Conservation (phyloP, 768 basidiomycete species). For the Gloeostereum incarnatum region DNA sequence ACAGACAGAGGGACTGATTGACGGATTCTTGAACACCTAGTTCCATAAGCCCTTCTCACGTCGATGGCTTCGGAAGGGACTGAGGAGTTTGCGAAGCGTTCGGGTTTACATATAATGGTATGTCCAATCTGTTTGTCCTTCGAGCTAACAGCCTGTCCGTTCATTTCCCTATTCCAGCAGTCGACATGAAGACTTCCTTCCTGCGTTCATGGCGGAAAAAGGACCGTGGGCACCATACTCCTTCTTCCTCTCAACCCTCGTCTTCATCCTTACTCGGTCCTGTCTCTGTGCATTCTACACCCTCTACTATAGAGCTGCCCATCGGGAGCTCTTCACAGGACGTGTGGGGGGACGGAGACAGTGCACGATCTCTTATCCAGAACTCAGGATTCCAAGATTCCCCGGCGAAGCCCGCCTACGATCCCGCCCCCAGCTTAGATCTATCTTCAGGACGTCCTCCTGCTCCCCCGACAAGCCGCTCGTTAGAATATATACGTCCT, state of each 20-base stretch:
- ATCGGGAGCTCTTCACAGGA: not conserved
- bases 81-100: too few species aligned
- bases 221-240: not conserved
- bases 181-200: not conserved
- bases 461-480: not conserved
- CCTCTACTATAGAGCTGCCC: not conserved
- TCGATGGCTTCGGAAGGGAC: too few species aligned
- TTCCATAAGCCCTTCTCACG: too few species aligned
- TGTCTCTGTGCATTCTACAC: not conserved
- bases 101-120: not conserved
- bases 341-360: too few species aligned
- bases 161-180: too few species aligned
- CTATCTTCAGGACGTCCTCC: not conserved
- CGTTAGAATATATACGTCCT: constrained; percentile 4
- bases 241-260: not conserved
- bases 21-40: too few species aligned
- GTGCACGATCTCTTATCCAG: too few species aligned
- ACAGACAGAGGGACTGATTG: too few species aligned
- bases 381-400: not conserved
- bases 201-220: not conserved
- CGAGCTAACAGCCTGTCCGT: not conserved
- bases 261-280: not conserved
- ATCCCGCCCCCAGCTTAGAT: not conserved
- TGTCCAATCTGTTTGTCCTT: not conserved
- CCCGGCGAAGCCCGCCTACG: not conserved